Evolutionary conservation across 768 basidiomycete genomes (phyloP), one percentile per base, ranked within the genome.

Genomic region (Tricholoma bakamatsutake): DNA sequence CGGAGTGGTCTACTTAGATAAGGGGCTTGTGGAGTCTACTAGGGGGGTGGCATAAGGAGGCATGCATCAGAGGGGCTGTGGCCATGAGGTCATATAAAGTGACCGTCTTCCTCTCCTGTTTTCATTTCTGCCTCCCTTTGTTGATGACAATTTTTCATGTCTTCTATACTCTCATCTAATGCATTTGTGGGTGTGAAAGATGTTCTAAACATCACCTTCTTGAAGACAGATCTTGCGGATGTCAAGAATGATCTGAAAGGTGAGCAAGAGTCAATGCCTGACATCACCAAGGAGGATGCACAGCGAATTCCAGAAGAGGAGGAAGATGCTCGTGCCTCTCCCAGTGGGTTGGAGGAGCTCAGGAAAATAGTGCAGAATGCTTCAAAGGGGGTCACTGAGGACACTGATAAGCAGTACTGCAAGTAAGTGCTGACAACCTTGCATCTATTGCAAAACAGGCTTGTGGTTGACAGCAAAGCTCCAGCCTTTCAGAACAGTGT

Each of bases 221-320:
- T 15, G n/a, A 24, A 48, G 21, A 13, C 11, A 4, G 49, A 50
- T 27, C 49, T 34, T 1, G 49, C 10, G 2, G 52, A 53, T 9
- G 21, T 53, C 52, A 17, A 18, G 31, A 39, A 53, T 42, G 52
- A 53, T 30, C 35, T 53, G 8, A 37, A 53, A 18, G 52, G 52
- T 18, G 37, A 53, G 28, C 52, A 42, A 5, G 52, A 53, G 37
- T 4, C 35, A 24, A 13, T 53, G 30, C 37, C 52, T 31, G 37
- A 53, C 24, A 13, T 39, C 27, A 46, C 45, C 5, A 46, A 28
- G 5, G 45, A 46, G 8, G 45, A 46, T 46, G 24, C 27, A 15
- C 45, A 46, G 35, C 37, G 39, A 24, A 39, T 39, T 28, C 30
- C 27, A 5, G 52, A 53, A 21, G 52, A 53, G 11, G 35, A 39